Base-by-base conservation (phyloP, 1,139 yeast genomes). In the Hansenula sp. region DNA sequence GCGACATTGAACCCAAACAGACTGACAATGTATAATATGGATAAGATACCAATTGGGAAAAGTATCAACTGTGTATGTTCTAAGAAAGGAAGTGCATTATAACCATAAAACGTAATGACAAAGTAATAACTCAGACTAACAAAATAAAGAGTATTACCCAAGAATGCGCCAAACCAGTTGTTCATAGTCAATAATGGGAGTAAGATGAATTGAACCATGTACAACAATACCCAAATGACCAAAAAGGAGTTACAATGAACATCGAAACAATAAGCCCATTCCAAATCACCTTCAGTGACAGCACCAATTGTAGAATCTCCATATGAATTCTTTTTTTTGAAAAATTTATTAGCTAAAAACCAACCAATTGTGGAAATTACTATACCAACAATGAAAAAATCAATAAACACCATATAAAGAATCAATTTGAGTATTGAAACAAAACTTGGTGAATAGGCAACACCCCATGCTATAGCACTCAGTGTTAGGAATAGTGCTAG, bases 241-340 rank as follows among this genome's bases (percentile, higher is more conserved):
- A 90, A 68, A 57, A 88, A 90, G 31, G 96, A 79, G 63, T 90
- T 90, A 66, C 96, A 89, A 63, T 90, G 97, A 24, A 90, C 83
- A 60, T 90, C 97, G 62, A 90, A 90, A 65, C 97, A 89, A 61
- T 88, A 90, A 0, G 93, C 91, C 96, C 96, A 90, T 59, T 89
- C 96, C 40, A 90, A 72, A 51, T 80, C 78, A 44, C 79, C 79
- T 37, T 77, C 74, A 43, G 69, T 65, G 12, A 60, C 55, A 6
- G 60, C 59, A 5, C 77, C 76, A 51, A 74, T 64, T n/a, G 67
- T 54, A 45, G 51, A 41, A 43, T 53, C 52, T 17, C 58, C 61
- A 18, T 58, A 51, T 2, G 67, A 58, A 13, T 59, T 54, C 32
- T 55, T 57, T 36, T 67, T 67, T 44, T 70, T 69, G 50, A 88